phyloP scores from a whole-genome alignment of 202 grass and related monocot genomes.

The Schoenoplectus tabernaemontani region DNA sequence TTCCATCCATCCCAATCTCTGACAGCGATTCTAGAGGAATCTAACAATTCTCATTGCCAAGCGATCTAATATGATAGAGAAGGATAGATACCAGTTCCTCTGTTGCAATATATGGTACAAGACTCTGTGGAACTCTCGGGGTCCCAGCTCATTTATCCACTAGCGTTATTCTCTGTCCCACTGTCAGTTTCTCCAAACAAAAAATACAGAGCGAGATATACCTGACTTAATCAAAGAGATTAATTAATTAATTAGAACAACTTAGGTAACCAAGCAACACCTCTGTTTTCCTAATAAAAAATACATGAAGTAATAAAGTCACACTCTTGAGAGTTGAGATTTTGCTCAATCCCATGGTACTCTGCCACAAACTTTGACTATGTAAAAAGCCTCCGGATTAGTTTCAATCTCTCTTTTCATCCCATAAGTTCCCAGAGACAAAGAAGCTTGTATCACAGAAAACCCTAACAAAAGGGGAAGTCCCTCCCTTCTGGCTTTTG shows the following conservation, averaged over 20 bases:
- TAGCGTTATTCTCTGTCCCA: not conserved
- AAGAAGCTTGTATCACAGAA: not conserved
- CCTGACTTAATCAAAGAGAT: not conserved
- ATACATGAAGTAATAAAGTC: not conserved
- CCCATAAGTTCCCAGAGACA: not conserved
- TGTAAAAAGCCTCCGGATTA: not conserved
- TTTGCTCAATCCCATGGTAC: conserved; percentile 5
- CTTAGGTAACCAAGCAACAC: conserved; percentile 17
- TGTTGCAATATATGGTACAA: not conserved
- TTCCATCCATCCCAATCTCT: not conserved
- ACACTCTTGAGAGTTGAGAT: conserved; percentile 14
- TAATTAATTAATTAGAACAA: not conserved
- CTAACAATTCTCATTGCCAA: not conserved
- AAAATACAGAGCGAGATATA: not conserved
- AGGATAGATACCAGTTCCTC: not conserved
- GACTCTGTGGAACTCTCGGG: not conserved
- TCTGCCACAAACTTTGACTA: conserved; percentile 14
- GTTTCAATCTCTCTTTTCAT: not conserved
- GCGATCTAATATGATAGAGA: not conserved
- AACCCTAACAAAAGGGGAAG: conserved; percentile 13
- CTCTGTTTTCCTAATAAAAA: not conserved
- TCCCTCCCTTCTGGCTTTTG: not conserved
- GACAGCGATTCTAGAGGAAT: conserved; percentile 5
- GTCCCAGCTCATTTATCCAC: not conserved
- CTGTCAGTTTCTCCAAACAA: not conserved